Percentiles rank a stretch among this genome's conserved stretches.
phyloP scores from a whole-genome alignment of 1,284 basidiomycete genomes.

The Leccinum insigne region DNA sequence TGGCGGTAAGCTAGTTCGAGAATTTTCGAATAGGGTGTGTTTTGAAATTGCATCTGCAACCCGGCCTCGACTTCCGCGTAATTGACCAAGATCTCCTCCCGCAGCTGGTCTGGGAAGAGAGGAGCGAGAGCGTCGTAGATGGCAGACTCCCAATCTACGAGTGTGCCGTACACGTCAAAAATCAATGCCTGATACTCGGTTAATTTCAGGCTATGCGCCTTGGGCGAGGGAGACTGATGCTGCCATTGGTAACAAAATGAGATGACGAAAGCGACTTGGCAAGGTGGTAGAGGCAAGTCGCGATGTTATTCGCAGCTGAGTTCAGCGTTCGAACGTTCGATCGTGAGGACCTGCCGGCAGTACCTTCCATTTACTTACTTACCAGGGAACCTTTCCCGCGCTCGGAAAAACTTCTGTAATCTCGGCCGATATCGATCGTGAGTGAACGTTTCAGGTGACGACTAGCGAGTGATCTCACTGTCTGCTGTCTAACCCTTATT shows the following conservation, averaged over 20 bases:
- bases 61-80: slow-evolving; percentile 56
- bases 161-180: slow-evolving; percentile 73
- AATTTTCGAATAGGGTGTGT: slow-evolving; percentile 59
- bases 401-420: background rate
- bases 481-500: background rate
- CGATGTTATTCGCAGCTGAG: slow-evolving; percentile 8
- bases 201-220: slow-evolving; percentile 9
- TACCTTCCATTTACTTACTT: background rate
- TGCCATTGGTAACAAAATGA: slow-evolving; percentile 18
- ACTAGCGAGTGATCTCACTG: background rate
- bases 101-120: slow-evolving; percentile 47
- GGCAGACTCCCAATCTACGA: slow-evolving; percentile 72
- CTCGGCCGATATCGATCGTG: background rate
- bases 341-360: background rate
- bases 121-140: slow-evolving; percentile 55
- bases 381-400: background rate
- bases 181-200: slow-evolving; percentile 40
- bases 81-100: slow-evolving; percentile 50
- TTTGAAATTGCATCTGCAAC: slow-evolving; percentile 56
- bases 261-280: background rate
- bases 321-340: background rate
- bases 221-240: slow-evolving; percentile 8
- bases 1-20: slow-evolving; percentile 43
- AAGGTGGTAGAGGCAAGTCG: slow-evolving; percentile 1
- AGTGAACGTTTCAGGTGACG: background rate